These are phyloP conservation scores for Coemansia sp. DNA, from an alignment of 192 early-diverging fungal species.

Conservation along the genomic window DNA sequence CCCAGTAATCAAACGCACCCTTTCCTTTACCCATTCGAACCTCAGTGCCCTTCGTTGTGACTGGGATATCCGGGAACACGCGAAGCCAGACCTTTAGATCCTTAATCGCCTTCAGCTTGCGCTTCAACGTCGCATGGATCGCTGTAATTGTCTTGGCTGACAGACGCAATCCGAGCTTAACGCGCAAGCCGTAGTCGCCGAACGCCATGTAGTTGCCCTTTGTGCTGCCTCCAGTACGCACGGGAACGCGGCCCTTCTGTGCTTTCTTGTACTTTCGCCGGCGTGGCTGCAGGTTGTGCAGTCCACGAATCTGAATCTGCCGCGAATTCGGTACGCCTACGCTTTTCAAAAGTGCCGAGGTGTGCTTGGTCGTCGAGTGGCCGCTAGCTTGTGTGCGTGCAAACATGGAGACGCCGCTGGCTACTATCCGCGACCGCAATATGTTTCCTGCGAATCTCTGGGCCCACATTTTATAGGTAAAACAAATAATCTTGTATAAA, in stretches of 20 bases:
- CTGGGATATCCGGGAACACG: constrained; percentile 90
- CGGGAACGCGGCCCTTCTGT: constrained; percentile 83
- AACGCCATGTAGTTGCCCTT: constrained; percentile 83
- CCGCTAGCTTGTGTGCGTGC: neutral
- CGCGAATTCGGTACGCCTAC: constrained; percentile 5
- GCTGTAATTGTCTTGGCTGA: constrained; percentile 81
- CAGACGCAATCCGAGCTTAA: constrained; percentile 77
- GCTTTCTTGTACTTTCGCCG: constrained; percentile 82
- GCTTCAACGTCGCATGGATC: constrained; percentile 65
- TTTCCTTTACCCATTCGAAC: constrained; percentile 98
- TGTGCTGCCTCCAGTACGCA: constrained; percentile 78
- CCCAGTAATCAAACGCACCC: constrained; percentile 90
- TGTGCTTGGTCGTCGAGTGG: neutral
- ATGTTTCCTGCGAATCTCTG: constrained; percentile 29
- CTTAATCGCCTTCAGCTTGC: constrained; percentile 86
- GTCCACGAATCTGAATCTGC: constrained; percentile 48
- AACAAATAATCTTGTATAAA: neutral
- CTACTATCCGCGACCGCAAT: constrained; percentile 14
- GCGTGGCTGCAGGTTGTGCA: constrained; percentile 73
- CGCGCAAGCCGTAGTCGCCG: constrained; percentile 92
- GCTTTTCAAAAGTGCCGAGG: neutral
- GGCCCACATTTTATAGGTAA: constrained; percentile 38
- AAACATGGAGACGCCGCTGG: constrained; percentile 4
- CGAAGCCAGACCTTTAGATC: constrained; percentile 80
- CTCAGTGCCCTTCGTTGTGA: constrained; percentile 87